Evolutionary conservation across 73 alveolate genomes (phyloP), one percentile per base, ranked within the genome.

Genomic region (Loxodes magnus): DNA sequence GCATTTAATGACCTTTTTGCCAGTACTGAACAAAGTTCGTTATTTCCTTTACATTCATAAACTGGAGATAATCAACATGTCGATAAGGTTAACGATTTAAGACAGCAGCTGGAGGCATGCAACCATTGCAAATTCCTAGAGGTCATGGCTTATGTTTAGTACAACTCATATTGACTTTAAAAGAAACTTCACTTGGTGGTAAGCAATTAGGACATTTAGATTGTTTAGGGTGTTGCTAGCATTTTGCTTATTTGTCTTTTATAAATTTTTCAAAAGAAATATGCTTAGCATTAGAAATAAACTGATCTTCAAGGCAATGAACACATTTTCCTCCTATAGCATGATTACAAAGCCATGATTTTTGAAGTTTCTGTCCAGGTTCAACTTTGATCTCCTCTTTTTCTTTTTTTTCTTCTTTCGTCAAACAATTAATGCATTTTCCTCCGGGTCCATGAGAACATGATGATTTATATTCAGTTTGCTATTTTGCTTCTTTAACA

Each of bases 91-190:
- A 90, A 64, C 98, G 72, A 31, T 89, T 80, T 53, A 94, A 74
- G 14, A 88, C 81, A 15, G 87, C 95, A 35, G 96, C 67, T n/a
- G 96, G 96, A 20, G 99, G 99, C 58, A 91, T 64, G 59, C 99
- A 93, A 43, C 84, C 74, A 72, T 90, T 93, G 48, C 99, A 93
- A 82, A 92, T 82, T 51, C 93, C 93, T 43, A 75, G 87, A 16
- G 98, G 95, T 61, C 87, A 94, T 12, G 96, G 96, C 43, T 64
- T 70, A 71, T 93, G 99, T 65, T 85, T 84, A n/a, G 84, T 84
- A 56, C 99, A 93, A 73, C 80, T 83, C 37, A 74, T 71, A 43
- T 90, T 88, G 31, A 90, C 72, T 19, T 74, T 87, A 59, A 79
- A 89, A 53, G 85, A 56, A 43, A 84, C 49, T 76, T 88, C 86